Base-by-base conservation (phyloP, 768 basidiomycete species). In the Leccinum olivaceopallidum region DNA sequence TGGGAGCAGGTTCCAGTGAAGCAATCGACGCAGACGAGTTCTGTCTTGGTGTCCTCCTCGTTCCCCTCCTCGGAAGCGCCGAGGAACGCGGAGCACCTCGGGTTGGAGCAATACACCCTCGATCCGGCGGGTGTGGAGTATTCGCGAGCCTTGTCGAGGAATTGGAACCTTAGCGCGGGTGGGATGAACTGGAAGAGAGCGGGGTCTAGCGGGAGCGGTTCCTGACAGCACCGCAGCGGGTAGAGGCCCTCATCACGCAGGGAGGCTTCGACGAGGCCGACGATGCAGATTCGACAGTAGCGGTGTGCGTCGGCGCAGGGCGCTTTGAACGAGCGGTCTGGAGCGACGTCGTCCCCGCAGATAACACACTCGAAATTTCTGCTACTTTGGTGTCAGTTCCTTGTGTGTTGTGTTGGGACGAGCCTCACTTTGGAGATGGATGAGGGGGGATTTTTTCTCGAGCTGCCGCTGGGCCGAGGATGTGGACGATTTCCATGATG, bases 71-170 rank as follows among this genome's bases (percentile, higher is more conserved):
- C 28, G 5, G 78, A 75, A 1, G 79, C 75, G 5, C 81, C 83
- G 13, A 87, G 73, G 69, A 87, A 88, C 0, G 70, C 48, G 22
- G 85, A 85, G 63, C 85, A 87, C 1, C 76, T 75, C 5, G 78
- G 72, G 5, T 67, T 75, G n/a, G 79, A 76, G 53, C 79, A 80
- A 61, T 87, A 88, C 4, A 87, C 65, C 6, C 87, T 77, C 24
- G 80, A 65, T 20, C 68, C 65, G 0, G 76, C 65, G 0, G 77
- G 75, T 1, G 76, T 78, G 6, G 73, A 70, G 63, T 81, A 85
- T 68, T 88, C 86, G 5, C 59, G 56, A 5, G 71, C 60, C 68
- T 85, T 87, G 42, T 60, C 61, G 5, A 77, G 63, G 56, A 84
- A 82, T 13, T 66, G 63, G 4, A n/a, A 18, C 28, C 57, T 69